Conservation (phyloP, 1,284 basidiomycete genomes). For the Ceratobasidium sp. region DNA sequence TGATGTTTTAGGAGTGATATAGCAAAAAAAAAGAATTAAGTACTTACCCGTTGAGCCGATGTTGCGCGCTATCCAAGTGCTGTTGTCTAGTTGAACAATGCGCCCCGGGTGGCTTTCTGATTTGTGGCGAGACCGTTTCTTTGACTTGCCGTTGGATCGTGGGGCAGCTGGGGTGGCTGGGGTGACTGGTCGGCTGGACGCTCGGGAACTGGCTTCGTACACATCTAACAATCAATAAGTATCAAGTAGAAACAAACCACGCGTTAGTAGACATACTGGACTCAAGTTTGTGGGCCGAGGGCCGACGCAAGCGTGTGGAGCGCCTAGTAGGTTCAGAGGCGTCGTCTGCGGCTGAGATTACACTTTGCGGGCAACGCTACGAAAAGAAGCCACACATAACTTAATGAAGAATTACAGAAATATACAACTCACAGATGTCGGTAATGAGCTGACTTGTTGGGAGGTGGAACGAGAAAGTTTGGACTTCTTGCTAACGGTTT, state of each 20-base stretch:
- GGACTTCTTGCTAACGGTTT: too few species aligned
- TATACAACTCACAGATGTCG: too few species aligned
- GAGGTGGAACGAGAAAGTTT: too few species aligned
- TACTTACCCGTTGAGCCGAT: conserved; percentile 4
- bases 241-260: neutral
- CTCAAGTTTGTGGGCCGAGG: neutral
- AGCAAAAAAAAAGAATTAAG: too few species aligned
- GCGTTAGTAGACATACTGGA: too few species aligned
- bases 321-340: neutral
- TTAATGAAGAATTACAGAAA: too few species aligned
- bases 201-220: neutral
- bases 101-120: neutral
- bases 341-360: too few species aligned
- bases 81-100: neutral
- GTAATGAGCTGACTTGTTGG: too few species aligned
- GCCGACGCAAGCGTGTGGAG: neutral
- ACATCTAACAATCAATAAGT: neutral
- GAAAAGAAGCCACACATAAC: too few species aligned
- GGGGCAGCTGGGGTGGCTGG: neutral
- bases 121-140: neutral
- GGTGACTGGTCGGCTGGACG: neutral
- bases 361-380: too few species aligned
- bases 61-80: neutral
- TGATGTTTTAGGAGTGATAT: too few species aligned
- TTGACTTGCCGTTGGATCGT: too few species aligned